Evolutionary conservation across 2,329 filamentous ascomycete genomes (phyloP), one percentile per base, ranked within the genome.

Genomic region (Colletotrichum gloeosporioides): DNA sequence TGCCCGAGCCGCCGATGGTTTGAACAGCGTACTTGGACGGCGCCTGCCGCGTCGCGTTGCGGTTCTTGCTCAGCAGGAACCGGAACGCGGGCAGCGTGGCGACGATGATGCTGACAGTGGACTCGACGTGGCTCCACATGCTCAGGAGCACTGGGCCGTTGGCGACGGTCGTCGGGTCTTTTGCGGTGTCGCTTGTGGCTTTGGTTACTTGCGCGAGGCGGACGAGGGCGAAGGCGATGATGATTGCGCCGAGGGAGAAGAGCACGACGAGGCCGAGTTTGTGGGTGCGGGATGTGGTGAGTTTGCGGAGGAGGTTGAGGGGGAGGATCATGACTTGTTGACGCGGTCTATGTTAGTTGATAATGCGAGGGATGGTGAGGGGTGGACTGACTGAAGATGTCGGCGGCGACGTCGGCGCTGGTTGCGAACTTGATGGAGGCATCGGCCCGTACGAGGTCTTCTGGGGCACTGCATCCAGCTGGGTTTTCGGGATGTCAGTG

Each of bases 121-220:
- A 74, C 71, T 76, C 74, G 65, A 76, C 53, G 64, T 74, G 74
- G 36, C 74, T 76, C 74, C 71, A 76, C 74, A 76, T 76, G 71
- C 70, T 74, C 22, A 74, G 74, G 18, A 76, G 74, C 31, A 76
- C 74, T 4, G 74, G 74, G 16, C 70, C 74, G 25, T 76, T 76
- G 31, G 74, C 74, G 18, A 76, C 57, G 3, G 70, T 76, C 29
- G 74, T 69, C 1, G 74, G 74, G n/a, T 76, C 74, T 27, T 69
- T 66, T 16, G 70, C 64, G 31, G 74, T 32, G 70, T 73, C 70
- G 53, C 64, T 49, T 16, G 74, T 76, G 57, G 71, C 74, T 57
- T 72, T 77, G 6, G 65, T 77, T 1, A 77, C 44, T 0, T 73
- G 74, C 6, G 6, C 49, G 18, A 69, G 62, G 16, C 76, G 76